Percentiles rank a stretch among this genome's conserved stretches.
phyloP scores from a whole-genome alignment of 768 basidiomycete genomes.

The Hypsizygus marmoreus region DNA sequence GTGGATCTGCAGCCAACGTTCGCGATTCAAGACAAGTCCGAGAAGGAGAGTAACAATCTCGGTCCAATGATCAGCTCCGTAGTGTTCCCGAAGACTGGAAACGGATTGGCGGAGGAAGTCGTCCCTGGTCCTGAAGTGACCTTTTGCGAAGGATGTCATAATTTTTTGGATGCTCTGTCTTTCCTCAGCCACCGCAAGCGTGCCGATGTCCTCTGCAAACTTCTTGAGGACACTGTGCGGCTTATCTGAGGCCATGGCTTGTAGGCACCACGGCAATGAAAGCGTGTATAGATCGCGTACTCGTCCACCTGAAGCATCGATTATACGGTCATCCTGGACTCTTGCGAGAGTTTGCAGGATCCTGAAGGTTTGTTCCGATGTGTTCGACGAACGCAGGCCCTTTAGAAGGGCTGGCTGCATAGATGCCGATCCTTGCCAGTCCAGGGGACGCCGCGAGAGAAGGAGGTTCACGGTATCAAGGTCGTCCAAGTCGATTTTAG shows the following conservation, averaged over 20 bases:
- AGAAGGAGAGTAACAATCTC: constrained; percentile 85
- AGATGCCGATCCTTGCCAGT: constrained; percentile 67
- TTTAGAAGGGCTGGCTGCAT: constrained; percentile 73
- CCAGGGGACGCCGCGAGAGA: constrained; percentile 62
- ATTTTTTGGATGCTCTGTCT: constrained; percentile 82
- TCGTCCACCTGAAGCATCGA: constrained; percentile 71
- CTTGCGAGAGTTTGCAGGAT: constrained; percentile 65
- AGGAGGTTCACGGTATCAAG: constrained; percentile 67
- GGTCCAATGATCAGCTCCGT: constrained; percentile 71
- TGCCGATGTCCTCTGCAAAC: constrained; percentile 74
- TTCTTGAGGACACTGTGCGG: constrained; percentile 60
- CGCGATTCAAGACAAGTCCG: constrained; percentile 80
- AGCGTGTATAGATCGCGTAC: constrained; percentile 82
- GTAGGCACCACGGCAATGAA: constrained; percentile 86
- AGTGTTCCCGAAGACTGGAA: constrained; percentile 82
- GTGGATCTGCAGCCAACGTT: constrained; percentile 80
- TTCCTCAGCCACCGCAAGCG: constrained; percentile 71
- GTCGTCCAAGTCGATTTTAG: constrained; percentile 73
- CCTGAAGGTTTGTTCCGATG: constrained; percentile 65
- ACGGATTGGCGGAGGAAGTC: constrained; percentile 93
- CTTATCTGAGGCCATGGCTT: constrained; percentile 69
- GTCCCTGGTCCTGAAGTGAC: constrained; percentile 87
- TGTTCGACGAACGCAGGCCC: constrained; percentile 79
- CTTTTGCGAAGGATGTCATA: constrained; percentile 86
- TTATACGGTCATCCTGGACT: constrained; percentile 60